Evolutionary conservation across 805 yeast genomes (phyloP).

Genomic region (Yamadazyma phyllophila): DNA sequence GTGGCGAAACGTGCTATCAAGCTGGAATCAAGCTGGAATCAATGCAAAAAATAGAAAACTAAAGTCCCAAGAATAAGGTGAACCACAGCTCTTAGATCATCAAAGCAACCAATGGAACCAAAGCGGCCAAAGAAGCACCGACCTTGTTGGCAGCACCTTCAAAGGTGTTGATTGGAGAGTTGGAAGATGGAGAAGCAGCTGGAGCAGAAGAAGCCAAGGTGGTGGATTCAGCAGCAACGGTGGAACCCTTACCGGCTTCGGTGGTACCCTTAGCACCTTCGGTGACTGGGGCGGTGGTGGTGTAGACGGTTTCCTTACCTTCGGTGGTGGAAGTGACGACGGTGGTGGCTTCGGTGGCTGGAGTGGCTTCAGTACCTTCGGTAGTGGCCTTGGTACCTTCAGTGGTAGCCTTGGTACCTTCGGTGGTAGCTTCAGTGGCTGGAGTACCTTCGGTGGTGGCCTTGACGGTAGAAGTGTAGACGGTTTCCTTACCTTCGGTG

Average conservation of each 20-base stretch:
- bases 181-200: conserved; percentile 13
- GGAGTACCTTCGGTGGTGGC: conserved; percentile 19
- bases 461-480: conserved; percentile 20
- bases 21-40: background rate
- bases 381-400: conserved; percentile 15
- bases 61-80: background rate
- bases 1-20: conserved; percentile 7
- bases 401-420: background rate
- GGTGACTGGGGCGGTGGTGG: conserved; percentile 8
- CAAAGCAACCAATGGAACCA: conserved; percentile 32
- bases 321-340: conserved; percentile 15
- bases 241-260: conserved; percentile 1
- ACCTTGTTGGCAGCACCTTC: conserved; percentile 23
- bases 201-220: conserved; percentile 13
- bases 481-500: conserved; percentile 2
- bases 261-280: conserved; percentile 6
- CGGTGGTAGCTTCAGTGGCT: background rate
- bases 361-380: conserved; percentile 14
- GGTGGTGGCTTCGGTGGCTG: conserved; percentile 9
- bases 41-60: background rate
- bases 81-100: conserved; percentile 25
- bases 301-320: conserved; percentile 12
- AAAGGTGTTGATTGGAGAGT: conserved; percentile 20
- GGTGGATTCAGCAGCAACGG: conserved; percentile 11
- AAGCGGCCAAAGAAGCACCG: conserved; percentile 26